Base-by-base conservation (phyloP, 2,329 filamentous ascomycete genomes). In the Chrysosphaeria jannelii region DNA sequence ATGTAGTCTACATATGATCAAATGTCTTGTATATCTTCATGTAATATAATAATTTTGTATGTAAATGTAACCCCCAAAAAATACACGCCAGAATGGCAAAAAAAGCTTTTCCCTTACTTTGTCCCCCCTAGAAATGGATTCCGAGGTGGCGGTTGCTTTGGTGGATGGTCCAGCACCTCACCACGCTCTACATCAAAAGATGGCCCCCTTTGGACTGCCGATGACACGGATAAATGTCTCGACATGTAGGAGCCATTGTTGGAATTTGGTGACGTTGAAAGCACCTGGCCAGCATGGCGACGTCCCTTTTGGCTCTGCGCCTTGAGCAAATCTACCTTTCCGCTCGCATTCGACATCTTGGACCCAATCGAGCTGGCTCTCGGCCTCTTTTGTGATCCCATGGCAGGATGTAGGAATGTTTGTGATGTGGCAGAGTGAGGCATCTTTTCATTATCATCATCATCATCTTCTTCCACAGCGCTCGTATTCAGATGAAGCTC, bases 271-370 rank as follows among this genome's bases (percentile, higher is more conserved):
- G 48, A 44, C 7, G 7, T 18, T 18, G 16, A 7, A 6, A 51
- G 33, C 2, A 40, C 43, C 22, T 56, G 50, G 25, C 53, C 53
- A 6, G 50, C 47, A 35, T 44, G 49, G 31, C 52, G 47, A 16
- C 51, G 49, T 19, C 53, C 52, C 13, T 47, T 45, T 27, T 48
- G 49, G 32, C 50, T 54, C 23, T 48, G 44, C 20, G 44, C 40
- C 36, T 46, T 45, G 25, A 10, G 14, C 25, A 38, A 23, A 8
- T 30, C 20, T 13, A 22, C 13, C 28, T 21, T 16, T 8, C 17
- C 25, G 34, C 31, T 31, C 13, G 43, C 15, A 4, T 25, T 24
- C 7, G 19, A 10, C 5, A n/a, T 10, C 5, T 20, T 25, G 14
- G 28, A 25, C 2, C 20, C 28, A 5, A 22, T 20, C 8, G 28